Percentiles rank a stretch among this genome's conserved stretches.
phyloP scores from a whole-genome alignment of 371 early-diverging fungal species.

The Lichtheimia corymbifera region DNA sequence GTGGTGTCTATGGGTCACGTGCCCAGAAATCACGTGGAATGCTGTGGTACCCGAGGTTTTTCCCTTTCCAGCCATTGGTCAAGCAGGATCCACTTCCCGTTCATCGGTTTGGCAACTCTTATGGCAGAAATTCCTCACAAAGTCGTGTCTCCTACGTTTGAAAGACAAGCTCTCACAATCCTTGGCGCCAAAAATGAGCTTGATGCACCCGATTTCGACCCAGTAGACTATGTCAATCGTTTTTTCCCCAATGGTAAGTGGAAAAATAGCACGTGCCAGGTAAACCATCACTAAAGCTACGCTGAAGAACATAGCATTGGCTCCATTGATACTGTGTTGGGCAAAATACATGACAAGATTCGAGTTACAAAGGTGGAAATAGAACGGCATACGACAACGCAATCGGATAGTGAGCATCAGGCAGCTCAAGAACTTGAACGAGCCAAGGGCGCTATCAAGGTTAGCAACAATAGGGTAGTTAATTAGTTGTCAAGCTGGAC shows the following conservation, averaged over 20 bases:
- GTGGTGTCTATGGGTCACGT: no score
- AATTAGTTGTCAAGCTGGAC: not conserved
- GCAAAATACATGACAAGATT: conserved; percentile 63
- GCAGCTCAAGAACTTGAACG: conserved; percentile 65
- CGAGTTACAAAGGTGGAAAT: conserved; percentile 64
- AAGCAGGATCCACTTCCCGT: no score
- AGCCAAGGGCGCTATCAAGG: conserved; percentile 73
- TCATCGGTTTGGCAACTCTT: not conserved
- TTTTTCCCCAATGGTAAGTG: conserved; percentile 78
- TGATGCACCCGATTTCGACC: conserved; percentile 73
- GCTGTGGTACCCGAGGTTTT: no score
- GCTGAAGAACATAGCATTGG: conserved; percentile 70
- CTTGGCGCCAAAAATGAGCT: conserved; percentile 55
- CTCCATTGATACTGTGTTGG: conserved; percentile 65
- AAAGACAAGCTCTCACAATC: conserved; percentile 12
- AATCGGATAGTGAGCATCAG: conserved; percentile 59
- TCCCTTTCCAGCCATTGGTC: no score
- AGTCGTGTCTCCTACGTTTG: conserved; percentile 2
- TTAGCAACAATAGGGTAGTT: conserved; percentile 15
- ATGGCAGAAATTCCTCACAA: conserved; percentile 1
- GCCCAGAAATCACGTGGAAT: no score
- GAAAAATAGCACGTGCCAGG: not conserved
- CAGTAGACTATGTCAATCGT: conserved; percentile 74
- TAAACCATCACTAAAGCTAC: not conserved
- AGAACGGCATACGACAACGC: conserved; percentile 68